Evolutionary conservation across 805 yeast species (phyloP).

Genomic region (Candida taoyuanica): DNA sequence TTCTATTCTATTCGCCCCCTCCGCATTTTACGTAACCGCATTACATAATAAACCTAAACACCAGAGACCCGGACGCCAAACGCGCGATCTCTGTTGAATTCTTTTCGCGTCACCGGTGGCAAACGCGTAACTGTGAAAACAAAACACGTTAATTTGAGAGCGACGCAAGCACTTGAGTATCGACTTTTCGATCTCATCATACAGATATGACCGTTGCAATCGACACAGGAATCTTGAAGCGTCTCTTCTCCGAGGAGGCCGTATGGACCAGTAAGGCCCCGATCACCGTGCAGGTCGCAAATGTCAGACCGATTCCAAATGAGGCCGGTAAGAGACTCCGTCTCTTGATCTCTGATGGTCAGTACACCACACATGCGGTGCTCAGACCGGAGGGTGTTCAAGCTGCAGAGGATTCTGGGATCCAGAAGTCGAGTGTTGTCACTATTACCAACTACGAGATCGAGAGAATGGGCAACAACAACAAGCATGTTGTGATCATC

Average conservation of each 20-base stretch:
- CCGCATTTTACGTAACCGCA: not conserved
- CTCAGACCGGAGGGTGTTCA: conserved; percentile 46
- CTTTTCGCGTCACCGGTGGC: conserved; percentile 3
- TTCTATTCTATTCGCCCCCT: not conserved
- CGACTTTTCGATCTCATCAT: too few species aligned
- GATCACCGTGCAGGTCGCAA: conserved; percentile 33
- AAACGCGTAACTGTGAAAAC: conserved; percentile 6
- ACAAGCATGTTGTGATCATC: conserved; percentile 29
- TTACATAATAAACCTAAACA: not conserved
- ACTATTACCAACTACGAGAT: conserved; percentile 37
- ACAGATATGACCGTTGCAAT: conserved; percentile 8
- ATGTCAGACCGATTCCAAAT: conserved; percentile 34
- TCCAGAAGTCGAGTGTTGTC: conserved; percentile 42
- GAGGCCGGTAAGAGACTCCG: conserved; percentile 39
- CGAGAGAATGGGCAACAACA: conserved; percentile 34
- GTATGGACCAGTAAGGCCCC: conserved; percentile 23
- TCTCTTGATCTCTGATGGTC: conserved; percentile 49
- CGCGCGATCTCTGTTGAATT: too few species aligned
- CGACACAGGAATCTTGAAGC: conserved; percentile 16
- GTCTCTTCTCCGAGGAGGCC: conserved; percentile 19
- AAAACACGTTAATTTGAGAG: too few species aligned
- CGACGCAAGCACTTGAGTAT: too few species aligned
- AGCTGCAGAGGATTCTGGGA: conserved; percentile 40
- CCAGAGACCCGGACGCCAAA: too few species aligned
- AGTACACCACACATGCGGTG: conserved; percentile 45